phyloP scores from a whole-genome alignment of 768 basidiomycete genomes.

The Boletus fagicola region DNA sequence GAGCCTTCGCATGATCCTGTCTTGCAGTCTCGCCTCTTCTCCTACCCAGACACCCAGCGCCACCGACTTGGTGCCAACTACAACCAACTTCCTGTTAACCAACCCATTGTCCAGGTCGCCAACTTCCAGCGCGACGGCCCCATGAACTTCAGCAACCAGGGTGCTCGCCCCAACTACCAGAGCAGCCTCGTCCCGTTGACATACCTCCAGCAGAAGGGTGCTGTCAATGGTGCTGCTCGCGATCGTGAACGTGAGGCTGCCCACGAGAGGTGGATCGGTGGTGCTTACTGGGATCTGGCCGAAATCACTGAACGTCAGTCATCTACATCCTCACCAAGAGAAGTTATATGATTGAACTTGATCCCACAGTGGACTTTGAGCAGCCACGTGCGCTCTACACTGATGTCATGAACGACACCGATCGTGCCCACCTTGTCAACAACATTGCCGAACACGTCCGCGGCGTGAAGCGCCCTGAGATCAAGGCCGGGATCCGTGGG shows the following conservation, averaged over 20 bases:
- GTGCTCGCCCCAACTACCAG: slow-evolving; percentile 83
- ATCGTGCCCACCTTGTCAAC: slow-evolving; percentile 58
- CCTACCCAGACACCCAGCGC: slow-evolving; percentile 88
- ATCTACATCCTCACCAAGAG: not conserved
- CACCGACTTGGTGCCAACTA: slow-evolving; percentile 82
- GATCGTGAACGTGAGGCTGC: slow-evolving; percentile 38
- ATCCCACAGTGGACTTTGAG: slow-evolving; percentile 70
- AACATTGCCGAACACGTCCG: slow-evolving; percentile 68
- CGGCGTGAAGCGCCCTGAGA: slow-evolving; percentile 54
- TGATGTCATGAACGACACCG: slow-evolving; percentile 63
- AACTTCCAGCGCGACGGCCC: slow-evolving; percentile 94
- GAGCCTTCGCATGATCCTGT: slow-evolving; percentile 92
- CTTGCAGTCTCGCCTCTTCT: slow-evolving; percentile 91
- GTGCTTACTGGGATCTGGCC: slow-evolving; percentile 64
- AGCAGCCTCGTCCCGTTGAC: slow-evolving; percentile 69
- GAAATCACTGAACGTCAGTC: slow-evolving; percentile 78
- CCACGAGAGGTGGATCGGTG: slow-evolving; percentile 77
- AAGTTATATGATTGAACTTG: not conserved
- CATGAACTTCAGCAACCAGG: slow-evolving; percentile 72
- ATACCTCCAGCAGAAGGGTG: slow-evolving; percentile 52
- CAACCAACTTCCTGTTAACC: slow-evolving; percentile 86
- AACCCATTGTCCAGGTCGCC: slow-evolving; percentile 64
- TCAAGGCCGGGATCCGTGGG: slow-evolving; percentile 68
- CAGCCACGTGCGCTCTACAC: slow-evolving; percentile 71
- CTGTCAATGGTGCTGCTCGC: slow-evolving; percentile 41